Base-by-base conservation (phyloP, 495 filamentous ascomycete genomes). In the Neurospora sublineolata region DNA sequence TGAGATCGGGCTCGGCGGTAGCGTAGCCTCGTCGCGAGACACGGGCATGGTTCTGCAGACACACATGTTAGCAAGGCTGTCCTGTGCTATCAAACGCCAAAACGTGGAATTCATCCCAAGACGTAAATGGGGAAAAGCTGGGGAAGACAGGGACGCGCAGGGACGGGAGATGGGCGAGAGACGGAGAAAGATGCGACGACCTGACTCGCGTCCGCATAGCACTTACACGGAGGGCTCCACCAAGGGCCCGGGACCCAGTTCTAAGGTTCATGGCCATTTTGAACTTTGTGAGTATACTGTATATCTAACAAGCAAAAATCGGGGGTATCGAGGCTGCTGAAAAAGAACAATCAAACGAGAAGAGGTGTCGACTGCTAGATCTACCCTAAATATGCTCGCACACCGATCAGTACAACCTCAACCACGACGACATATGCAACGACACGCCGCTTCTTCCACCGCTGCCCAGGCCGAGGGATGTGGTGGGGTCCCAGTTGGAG, bases 1-100 rank as follows among this genome's bases (percentile, higher is more conserved):
- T 98, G 78, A 98, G 89, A 76, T 95, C 92, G 72, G 90, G 92
- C 77, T 97, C 94, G 41, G 90, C 84, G 69, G 90, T 87, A 38
- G 91, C 87, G 80, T 93, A 93, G 72, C 72, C 81, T 74, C 89
- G 83, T 36, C 73, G 71, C 1, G 74, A 52, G 44, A 72, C 37
- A 67, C 74, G 77, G 36, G 75, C 71, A 72, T 79, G 75, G 68
- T 79, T 46, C 52, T 60, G 27, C 52, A 60, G 52, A 60, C 7
- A 69, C n/a, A 70, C 4, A 78, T 41, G 67, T 76, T 78, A 36
- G 73, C 73, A 70, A 78, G 76, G 74, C 79, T 72, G 70, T 79
- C 81, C 82, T 83, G 72, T 68, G 18, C 9, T 68, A 41, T 44
- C 38, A 70, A 64, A 37, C 36, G 30, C 37, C 33, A 67, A 30